These are phyloP conservation scores for Barnettozyma salicaria DNA, from an alignment of 805 yeast species.

Conservation along the genomic window DNA sequence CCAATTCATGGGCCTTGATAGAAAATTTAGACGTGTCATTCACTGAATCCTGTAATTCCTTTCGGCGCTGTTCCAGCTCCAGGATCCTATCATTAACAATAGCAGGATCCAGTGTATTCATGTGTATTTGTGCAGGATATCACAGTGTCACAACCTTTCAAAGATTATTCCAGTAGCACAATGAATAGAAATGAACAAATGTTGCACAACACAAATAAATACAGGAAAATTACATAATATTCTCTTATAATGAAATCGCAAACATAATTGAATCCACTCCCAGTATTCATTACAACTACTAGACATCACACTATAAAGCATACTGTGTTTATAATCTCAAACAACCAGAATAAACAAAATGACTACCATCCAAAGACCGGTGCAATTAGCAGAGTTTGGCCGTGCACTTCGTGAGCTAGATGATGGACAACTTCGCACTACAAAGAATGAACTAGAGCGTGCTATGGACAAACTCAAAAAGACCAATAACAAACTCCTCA, in stretches of 20 bases:
- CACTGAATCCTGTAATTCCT: slow-evolving; percentile 11
- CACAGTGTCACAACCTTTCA: too few relatives aligned
- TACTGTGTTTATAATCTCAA: neutral
- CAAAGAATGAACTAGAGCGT: slow-evolving; percentile 31
- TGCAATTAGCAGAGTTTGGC: slow-evolving; percentile 41
- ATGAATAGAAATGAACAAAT: too few relatives aligned
- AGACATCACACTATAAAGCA: too few relatives aligned
- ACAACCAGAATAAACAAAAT: slow-evolving; percentile 7
- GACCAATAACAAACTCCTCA: slow-evolving; percentile 43
- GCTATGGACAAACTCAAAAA: slow-evolving; percentile 43
- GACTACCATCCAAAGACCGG: slow-evolving; percentile 32
- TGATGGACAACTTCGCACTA: slow-evolving; percentile 35
- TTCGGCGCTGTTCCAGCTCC: slow-evolving; percentile 22
- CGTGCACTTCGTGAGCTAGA: slow-evolving; percentile 49
- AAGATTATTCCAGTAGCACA: too few relatives aligned
- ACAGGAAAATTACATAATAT: too few relatives aligned
- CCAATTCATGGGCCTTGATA: slow-evolving; percentile 16
- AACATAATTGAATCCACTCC: too few relatives aligned
- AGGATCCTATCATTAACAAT: slow-evolving; percentile 25
- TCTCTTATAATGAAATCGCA: too few relatives aligned
- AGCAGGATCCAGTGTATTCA: slow-evolving; percentile 24
- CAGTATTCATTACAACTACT: too few relatives aligned
- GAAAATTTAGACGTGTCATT: slow-evolving; percentile 7
- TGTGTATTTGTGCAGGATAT: neutral
- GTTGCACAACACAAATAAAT: too few relatives aligned